phyloP scores from a whole-genome alignment of 139 green algal genomes.

The Chlorella sp. region DNA sequence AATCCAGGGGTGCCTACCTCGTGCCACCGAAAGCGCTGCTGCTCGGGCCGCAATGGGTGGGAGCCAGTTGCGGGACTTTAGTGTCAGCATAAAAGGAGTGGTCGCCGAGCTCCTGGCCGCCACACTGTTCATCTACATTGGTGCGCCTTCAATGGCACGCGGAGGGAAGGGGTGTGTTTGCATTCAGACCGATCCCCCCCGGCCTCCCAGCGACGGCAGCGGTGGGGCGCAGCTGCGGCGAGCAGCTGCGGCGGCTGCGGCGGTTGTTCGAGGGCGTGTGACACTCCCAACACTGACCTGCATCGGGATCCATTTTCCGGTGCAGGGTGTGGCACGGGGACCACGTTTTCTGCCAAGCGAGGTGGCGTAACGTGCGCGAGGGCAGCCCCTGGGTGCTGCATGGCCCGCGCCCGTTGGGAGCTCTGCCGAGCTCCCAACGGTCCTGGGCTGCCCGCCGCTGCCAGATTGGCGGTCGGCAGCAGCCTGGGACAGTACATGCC shows the following conservation, averaged over 20 bases:
- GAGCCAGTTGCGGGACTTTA: neutral
- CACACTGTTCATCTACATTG: slow-evolving; percentile 16
- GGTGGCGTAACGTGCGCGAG: neutral
- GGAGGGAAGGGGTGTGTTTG: too few species aligned
- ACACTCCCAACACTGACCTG: neutral
- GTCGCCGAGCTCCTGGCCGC: neutral
- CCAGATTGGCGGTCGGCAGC: too few species aligned
- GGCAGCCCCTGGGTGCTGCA: neutral
- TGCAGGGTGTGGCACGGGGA: neutral
- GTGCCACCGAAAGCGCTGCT: too few species aligned
- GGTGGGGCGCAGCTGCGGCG: neutral
- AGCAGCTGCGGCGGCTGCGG: neutral
- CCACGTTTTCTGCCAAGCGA: slow-evolving; percentile 1
- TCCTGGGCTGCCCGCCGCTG: too few species aligned
- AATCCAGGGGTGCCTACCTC: too few species aligned
- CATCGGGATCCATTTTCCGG: neutral
- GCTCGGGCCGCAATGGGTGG: too few species aligned
- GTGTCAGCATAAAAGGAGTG: neutral
- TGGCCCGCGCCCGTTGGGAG: too few species aligned
- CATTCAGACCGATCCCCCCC: too few species aligned
- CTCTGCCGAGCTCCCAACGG: too few species aligned
- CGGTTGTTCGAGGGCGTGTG: too few species aligned
- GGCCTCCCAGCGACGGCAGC: too few species aligned
- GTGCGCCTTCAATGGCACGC: too few species aligned
- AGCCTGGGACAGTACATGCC: neutral